Evolutionary conservation across 2,329 filamentous ascomycete species (phyloP), one percentile per base, ranked within the genome.

Genomic region (Xenoacremonium recifei): DNA sequence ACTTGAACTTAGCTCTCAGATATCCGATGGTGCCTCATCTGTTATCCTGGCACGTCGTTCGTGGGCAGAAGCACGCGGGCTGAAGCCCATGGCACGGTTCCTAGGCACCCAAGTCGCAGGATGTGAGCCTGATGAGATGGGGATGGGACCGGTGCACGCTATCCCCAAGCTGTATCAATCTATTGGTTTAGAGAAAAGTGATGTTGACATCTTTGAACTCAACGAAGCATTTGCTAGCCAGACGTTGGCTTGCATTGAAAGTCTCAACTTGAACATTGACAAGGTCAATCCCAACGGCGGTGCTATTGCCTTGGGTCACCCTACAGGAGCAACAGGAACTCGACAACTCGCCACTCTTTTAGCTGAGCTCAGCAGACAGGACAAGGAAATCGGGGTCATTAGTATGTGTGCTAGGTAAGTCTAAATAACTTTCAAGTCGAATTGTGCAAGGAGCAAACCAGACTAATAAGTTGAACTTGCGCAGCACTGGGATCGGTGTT

Each of bases 241-340:
- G 65, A 71, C 77, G 2, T 62, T 84, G 6, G 75, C 95, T 65
- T 91, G 85, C 53, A 68, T 91, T 32, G 71, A 87, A 45, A 76
- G 80, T 55, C 64, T 92, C 13, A 85, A 83, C 0, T 67, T 92
- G 67, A 76, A 84, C 55, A 66, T 77, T 35, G 79, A 78, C 4
- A 84, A 78, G 66, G 85, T 96, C 19, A 96, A 96, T 67, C 89
- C 89, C 0, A 90, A 93, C 57, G 91, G 91, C 45, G 91, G 91
- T 29, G 91, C 90, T 1, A 96, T 96, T 62, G 90, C 91, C 13
- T 69, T 96, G 16, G 91, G 91, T 1, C 91, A 96, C 64, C 90
- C 91, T 3, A 75, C 96, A 1, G 90, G 91, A 33, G 90, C 90
- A 12, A 96, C 91, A 6, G 89, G 89, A 11, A 39, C 46, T 3